These are phyloP conservation scores for Cephaloascus albidus DNA, from an alignment of 805 yeast genomes.

Conservation along the genomic window DNA sequence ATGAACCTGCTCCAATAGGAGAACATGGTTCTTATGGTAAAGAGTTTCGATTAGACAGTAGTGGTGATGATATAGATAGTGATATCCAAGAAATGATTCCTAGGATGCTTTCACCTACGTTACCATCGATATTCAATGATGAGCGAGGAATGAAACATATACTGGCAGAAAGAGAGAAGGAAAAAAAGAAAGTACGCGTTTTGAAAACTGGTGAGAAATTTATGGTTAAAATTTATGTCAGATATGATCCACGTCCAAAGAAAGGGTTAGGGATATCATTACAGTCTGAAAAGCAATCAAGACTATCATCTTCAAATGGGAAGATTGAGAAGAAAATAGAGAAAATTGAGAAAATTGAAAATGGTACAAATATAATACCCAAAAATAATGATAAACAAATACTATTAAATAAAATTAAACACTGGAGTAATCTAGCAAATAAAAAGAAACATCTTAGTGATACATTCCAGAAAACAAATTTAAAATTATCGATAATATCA, in stretches of 20 bases:
- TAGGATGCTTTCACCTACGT: neutral
- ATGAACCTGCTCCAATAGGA: neutral
- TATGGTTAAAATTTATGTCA: neutral
- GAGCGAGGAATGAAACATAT: no score
- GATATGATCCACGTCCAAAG: neutral
- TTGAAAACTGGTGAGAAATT: neutral
- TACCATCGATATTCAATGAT: constrained; percentile 1
- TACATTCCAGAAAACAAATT: constrained; percentile 11
- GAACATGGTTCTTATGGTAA: no score
- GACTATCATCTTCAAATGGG: neutral
- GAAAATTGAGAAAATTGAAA: constrained; percentile 1
- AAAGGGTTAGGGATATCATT: neutral
- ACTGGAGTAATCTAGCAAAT: constrained; percentile 26
- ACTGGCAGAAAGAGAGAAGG: no score
- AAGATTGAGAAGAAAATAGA: neutral
- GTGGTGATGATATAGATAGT: neutral
- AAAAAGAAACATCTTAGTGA: constrained; percentile 29
- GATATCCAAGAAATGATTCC: neutral
- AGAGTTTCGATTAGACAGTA: no score
- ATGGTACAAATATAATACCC: constrained; percentile 3
- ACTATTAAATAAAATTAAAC: constrained; percentile 13
- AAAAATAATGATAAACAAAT: constrained; percentile 5
- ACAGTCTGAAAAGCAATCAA: neutral
- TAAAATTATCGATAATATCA: constrained; percentile 17
- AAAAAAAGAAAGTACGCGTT: neutral